Percentiles rank a stretch among this genome's conserved stretches.
These are phyloP conservation scores for Anaeromyces robustus DNA, from an alignment of 192 early-diverging fungal genomes.

Conservation along the genomic window DNA sequence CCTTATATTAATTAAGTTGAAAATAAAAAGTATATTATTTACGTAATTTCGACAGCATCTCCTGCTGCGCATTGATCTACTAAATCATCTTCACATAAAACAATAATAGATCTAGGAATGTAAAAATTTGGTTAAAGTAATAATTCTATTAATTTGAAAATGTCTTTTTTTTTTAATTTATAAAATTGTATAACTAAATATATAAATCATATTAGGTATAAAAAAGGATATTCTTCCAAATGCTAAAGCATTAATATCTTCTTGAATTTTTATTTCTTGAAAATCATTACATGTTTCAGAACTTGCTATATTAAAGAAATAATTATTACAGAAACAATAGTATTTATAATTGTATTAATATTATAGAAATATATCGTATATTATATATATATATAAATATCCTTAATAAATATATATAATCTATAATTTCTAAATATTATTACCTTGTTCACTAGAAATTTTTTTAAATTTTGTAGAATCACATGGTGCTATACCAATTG, in stretches of 20 bases:
- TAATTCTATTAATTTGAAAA: neutral
- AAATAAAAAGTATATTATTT: conserved; percentile 1
- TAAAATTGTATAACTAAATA: too few species aligned
- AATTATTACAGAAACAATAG: too few species aligned
- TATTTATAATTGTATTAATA: too few species aligned
- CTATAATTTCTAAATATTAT: neutral
- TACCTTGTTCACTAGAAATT: conserved; percentile 12
- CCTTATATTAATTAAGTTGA: too few species aligned
- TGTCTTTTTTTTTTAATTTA: too few species aligned
- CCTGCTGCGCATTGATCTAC: conserved; percentile 45
- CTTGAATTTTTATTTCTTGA: conserved; percentile 66
- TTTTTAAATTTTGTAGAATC: conserved; percentile 30
- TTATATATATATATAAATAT: too few species aligned
- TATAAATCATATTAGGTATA: too few species aligned
- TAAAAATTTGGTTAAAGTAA: neutral
- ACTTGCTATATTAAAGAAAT: neutral
- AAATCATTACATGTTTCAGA: conserved; percentile 45
- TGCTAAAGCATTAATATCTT: conserved; percentile 42
- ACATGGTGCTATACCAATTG: conserved; percentile 18
- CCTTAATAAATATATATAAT: neutral
- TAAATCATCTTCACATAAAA: conserved; percentile 38
- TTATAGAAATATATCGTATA: too few species aligned
- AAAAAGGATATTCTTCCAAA: conserved; percentile 42
- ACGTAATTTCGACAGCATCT: conserved; percentile 38
- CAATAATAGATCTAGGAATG: conserved; percentile 30